Percentiles rank a stretch among this genome's conserved stretches.
These are phyloP conservation scores for Chrysopogon serrulatus DNA, from an alignment of 176 grass and related monocot species.

Conservation along the genomic window DNA sequence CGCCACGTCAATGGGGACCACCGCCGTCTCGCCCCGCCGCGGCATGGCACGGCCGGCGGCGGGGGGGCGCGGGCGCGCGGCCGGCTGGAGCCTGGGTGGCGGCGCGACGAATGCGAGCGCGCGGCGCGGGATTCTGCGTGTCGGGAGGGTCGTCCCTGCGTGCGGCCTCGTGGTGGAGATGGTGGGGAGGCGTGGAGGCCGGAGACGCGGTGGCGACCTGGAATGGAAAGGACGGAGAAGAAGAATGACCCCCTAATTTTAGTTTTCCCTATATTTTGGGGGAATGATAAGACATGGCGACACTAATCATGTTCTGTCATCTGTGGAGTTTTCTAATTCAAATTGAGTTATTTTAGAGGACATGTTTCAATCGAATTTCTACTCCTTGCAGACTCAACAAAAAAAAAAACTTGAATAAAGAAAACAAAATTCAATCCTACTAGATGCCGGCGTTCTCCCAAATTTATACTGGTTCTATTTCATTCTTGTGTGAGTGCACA, in stretches of 20 bases:
- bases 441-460: background rate
- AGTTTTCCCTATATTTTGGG: background rate
- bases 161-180: background rate
- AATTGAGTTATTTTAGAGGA: background rate
- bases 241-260: slow-evolving; percentile 32
- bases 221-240: slow-evolving; percentile 15
- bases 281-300: too few relatives aligned
- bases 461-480: background rate
- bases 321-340: background rate
- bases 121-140: background rate
- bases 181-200: background rate
- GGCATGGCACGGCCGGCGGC: slow-evolving; percentile 41
- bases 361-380: background rate
- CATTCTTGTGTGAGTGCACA: background rate
- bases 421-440: background rate
- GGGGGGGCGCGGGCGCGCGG: slow-evolving; percentile 5
- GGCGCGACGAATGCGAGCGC: slow-evolving; percentile 18
- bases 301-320: background rate
- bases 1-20: slow-evolving; percentile 39
- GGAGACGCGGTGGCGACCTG: slow-evolving; percentile 13
- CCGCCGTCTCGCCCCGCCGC: slow-evolving; percentile 53
- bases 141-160: slow-evolving; percentile 1
- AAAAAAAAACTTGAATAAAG: too few relatives aligned
- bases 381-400: background rate
- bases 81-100: background rate